phyloP scores from a whole-genome alignment of 2,329 filamentous ascomycete species.

The Colletotrichum zoysiae region DNA sequence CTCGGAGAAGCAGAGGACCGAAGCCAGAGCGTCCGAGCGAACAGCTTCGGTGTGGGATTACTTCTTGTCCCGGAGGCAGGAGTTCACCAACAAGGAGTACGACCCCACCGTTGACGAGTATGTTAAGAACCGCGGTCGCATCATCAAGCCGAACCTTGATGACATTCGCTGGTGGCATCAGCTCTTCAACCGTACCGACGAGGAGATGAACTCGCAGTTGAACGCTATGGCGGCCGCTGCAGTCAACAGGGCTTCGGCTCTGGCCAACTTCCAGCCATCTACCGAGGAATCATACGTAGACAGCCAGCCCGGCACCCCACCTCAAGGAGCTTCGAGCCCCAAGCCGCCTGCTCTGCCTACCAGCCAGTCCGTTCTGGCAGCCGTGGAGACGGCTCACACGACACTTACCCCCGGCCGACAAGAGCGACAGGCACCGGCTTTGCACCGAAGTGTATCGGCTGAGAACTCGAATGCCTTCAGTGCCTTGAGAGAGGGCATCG shows the following conservation, averaged over 20 bases:
- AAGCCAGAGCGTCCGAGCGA: constrained; percentile 75
- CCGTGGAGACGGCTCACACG: constrained; percentile 70
- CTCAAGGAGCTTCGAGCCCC: constrained; percentile 49
- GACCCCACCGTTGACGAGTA: constrained; percentile 82
- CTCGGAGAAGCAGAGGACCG: constrained; percentile 87
- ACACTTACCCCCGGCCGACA: constrained; percentile 59
- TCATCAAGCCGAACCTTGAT: constrained; percentile 82
- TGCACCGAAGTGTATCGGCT: constrained; percentile 60
- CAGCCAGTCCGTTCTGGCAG: constrained; percentile 68
- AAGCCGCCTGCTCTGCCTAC: constrained; percentile 51
- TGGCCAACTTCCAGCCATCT: constrained; percentile 44
- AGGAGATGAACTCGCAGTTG: constrained; percentile 88
- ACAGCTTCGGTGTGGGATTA: constrained; percentile 96
- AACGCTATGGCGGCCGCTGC: constrained; percentile 67
- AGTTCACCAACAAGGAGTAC: constrained; percentile 88
- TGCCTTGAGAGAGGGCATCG: constrained; percentile 62
- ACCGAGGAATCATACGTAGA: constrained; percentile 42
- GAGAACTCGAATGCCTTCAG: constrained; percentile 60
- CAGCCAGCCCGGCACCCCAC: constrained; percentile 47
- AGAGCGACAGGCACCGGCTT: constrained; percentile 44
- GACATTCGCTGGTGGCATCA: constrained; percentile 96
- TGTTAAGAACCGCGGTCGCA: constrained; percentile 81
- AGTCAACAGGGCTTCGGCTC: constrained; percentile 50
- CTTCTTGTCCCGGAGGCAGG: constrained; percentile 82
- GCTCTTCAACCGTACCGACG: constrained; percentile 85